Conservation (phyloP, 345 rosid species). For the Geranium rotundifolium region DNA sequence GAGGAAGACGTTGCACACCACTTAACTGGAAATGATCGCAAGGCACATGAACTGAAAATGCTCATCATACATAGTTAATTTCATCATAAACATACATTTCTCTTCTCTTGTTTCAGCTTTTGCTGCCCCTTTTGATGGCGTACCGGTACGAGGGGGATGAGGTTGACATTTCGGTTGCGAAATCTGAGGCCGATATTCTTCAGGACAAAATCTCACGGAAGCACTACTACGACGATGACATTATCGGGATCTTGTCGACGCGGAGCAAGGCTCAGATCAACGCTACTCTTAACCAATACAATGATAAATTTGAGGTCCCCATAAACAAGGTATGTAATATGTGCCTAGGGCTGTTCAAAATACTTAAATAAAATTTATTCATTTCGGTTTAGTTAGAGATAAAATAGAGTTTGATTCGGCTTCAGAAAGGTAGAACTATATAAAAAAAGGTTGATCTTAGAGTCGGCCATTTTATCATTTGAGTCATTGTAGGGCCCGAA, state of each 20-base stretch:
- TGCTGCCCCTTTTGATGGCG: neutral
- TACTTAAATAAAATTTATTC: no score
- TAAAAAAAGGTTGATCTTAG: no score
- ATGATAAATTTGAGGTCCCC: neutral
- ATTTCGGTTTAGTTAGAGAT: no score
- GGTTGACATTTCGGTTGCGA: neutral
- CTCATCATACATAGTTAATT: no score
- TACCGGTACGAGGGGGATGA: conserved; percentile 1
- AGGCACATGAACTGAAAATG: neutral
- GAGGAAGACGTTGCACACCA: conserved; percentile 2
- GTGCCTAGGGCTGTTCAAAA: no score
- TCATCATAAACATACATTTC: no score
- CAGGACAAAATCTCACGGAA: neutral
- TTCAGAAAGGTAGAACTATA: no score
- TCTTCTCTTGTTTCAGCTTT: neutral
- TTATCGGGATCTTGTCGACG: conserved; percentile 1
- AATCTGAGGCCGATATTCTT: neutral
- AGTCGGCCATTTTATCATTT: no score
- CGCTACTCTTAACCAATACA: conserved; percentile 2
- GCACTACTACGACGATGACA: neutral
- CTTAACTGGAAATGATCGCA: neutral
- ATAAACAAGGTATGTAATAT: neutral
- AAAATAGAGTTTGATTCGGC: no score
- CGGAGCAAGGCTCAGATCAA: conserved; percentile 3
- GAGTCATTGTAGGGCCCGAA: no score